Evolutionary conservation across 805 yeast genomes (phyloP), one percentile per base, ranked within the genome.

Genomic region (Zygosaccharomyces siamensis): DNA sequence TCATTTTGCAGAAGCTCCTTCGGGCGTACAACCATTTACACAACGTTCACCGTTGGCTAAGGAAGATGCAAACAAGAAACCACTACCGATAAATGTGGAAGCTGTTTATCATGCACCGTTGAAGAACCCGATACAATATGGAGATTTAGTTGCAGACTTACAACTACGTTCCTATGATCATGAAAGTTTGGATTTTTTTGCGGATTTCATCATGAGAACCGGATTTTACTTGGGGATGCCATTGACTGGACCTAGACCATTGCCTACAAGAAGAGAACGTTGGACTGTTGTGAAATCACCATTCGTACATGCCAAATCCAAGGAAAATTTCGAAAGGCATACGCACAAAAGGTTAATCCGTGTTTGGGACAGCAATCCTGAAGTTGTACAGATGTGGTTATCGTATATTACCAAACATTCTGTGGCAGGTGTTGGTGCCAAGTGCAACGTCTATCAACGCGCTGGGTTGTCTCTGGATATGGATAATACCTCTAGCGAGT

Each of bases 241-340:
- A 14, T 81, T 86, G 30, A 78, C 82, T 11, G 90, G 89, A 1
- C 84, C 92, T 16, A 75, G 73, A 30, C 86, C 83, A 43, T 67
- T 79, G 54, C 84, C 81, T 54, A 81, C 85, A 3, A 84, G 81
- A 63, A 79, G 83, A 59, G 86, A 92, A 68, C 79, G 89, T 58
- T 92, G 96, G 88, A 93, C 99, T 0, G 96, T 93, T 39, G 89
- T 85, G 61, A 80, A 84, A 66, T 83, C 96, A 3, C 97, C 97
- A 1, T 93, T 93, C 66, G 96, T 86, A 18, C 93, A 88, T 63
- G 95, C 97, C 45, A 90, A 89, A 67, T 78, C 93, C 7, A 93
- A 93, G 71, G 96, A 92, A 72, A 93, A 92, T 74, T 93, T 86
- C 70, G 86, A 87, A 72, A 83, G 98, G 72, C 76, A 79, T 43